phyloP scores from a whole-genome alignment of 192 early-diverging fungal species.

The Cetraspora pellucida region DNA sequence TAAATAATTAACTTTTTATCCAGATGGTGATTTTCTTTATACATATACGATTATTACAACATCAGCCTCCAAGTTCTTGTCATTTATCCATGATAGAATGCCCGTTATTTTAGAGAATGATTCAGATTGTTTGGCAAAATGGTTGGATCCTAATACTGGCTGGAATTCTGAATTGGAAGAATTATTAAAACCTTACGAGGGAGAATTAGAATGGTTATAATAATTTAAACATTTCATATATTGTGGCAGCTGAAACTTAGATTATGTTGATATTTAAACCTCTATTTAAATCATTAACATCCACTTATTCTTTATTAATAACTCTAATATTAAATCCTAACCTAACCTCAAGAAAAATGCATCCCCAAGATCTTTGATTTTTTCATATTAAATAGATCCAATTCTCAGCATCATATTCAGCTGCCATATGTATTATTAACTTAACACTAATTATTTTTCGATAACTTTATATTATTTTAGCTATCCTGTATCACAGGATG shows the following conservation, averaged over 20 bases:
- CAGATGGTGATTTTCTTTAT: constrained; percentile 39
- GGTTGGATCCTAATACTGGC: constrained; percentile 48
- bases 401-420: too few species aligned
- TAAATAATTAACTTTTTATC: neutral
- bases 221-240: neutral
- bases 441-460: neutral
- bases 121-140: constrained; percentile 38
- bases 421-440: neutral
- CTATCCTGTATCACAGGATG: constrained; percentile 53
- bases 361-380: too few species aligned
- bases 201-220: constrained; percentile 31
- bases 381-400: too few species aligned
- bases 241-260: too few species aligned
- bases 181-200: constrained; percentile 53
- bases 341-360: too few species aligned
- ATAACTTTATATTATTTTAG: constrained; percentile 31
- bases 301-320: too few species aligned
- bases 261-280: too few species aligned
- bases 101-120: constrained; percentile 56
- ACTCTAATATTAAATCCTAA: too few species aligned
- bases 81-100: constrained; percentile 62
- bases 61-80: constrained; percentile 41
- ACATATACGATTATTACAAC: constrained; percentile 60
- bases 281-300: too few species aligned
- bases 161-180: constrained; percentile 44